Evolutionary conservation across 495 filamentous ascomycete species (phyloP).

Genomic region (Penicillium soppii): DNA sequence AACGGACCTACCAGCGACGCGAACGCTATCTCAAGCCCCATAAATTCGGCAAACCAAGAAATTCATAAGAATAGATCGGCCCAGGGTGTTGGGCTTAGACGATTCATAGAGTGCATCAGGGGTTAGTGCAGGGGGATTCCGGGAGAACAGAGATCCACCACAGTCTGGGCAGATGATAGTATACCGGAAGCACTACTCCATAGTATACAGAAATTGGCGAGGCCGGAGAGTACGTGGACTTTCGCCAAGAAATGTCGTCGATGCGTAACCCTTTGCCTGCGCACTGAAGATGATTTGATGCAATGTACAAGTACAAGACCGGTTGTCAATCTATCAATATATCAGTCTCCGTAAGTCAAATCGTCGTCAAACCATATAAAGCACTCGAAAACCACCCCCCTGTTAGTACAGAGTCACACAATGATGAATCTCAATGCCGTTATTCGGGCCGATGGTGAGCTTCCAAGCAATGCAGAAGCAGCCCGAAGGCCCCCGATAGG

Average conservation of each 20-base stretch:
- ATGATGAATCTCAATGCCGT: slow-evolving; percentile 15
- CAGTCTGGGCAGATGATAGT: slow-evolving; percentile 11
- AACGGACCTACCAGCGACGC: slow-evolving; percentile 21
- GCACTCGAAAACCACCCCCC: no score
- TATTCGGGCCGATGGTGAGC: slow-evolving; percentile 10
- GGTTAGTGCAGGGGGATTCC: slow-evolving; percentile 2
- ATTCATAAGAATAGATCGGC: slow-evolving; percentile 15
- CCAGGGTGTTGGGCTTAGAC: slow-evolving; percentile 13
- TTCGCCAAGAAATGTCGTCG: slow-evolving; percentile 11
- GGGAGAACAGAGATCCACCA: slow-evolving; percentile 10
- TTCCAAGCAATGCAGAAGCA: not conserved
- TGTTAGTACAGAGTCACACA: no score
- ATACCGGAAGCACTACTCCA: no score
- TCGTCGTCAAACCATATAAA: no score
- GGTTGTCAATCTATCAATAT: not conserved
- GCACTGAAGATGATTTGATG: not conserved
- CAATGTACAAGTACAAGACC: not conserved
- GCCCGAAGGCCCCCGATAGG: slow-evolving; percentile 5
- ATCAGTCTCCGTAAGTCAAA: slow-evolving; percentile 1
- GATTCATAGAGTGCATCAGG: slow-evolving; percentile 7
- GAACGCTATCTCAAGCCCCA: slow-evolving; percentile 16
- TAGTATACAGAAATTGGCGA: slow-evolving; percentile 14
- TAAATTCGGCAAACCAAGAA: slow-evolving; percentile 11
- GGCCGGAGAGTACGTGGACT: slow-evolving; percentile 14
- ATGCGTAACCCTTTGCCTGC: not conserved